These are phyloP conservation scores for Taphrina wiesneri DNA, from an alignment of 1,139 yeast species.

Conservation along the genomic window DNA sequence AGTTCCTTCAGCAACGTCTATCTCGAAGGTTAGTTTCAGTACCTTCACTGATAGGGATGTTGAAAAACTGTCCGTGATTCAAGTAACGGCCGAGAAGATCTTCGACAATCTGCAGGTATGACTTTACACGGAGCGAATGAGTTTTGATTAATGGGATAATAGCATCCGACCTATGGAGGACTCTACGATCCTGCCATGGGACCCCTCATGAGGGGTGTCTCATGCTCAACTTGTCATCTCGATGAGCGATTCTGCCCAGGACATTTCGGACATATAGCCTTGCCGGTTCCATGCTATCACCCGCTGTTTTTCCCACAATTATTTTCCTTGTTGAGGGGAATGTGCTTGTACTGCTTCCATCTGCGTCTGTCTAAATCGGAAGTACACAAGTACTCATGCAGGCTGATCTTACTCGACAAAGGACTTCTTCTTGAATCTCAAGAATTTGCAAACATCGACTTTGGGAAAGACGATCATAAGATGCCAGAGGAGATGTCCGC, in stretches of 20 bases:
- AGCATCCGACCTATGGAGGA: conserved; percentile 94
- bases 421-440: conserved; percentile 80
- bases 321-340: conserved; percentile 75
- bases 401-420: conserved; percentile 77
- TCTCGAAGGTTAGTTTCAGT: conserved; percentile 88
- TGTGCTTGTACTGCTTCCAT: conserved; percentile 88
- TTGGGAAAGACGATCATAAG: conserved; percentile 47
- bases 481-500: conserved; percentile 43
- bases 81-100: conserved; percentile 90
- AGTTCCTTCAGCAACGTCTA: conserved; percentile 56
- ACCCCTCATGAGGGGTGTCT: conserved; percentile 61
- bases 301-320: conserved; percentile 92
- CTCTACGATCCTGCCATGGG: conserved; percentile 91
- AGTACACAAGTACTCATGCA: conserved; percentile 74
- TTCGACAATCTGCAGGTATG: conserved; percentile 72
- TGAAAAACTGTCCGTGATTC: conserved; percentile 84
- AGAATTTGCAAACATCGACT: conserved; percentile 45
- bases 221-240: conserved; percentile 92
- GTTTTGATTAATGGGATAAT: not conserved
- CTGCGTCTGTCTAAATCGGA: conserved; percentile 71
- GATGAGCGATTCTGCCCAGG: conserved; percentile 97
- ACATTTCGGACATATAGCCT: conserved; percentile 95
- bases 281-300: conserved; percentile 93
- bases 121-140: not conserved
- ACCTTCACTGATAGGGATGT: conserved; percentile 80